phyloP scores from a whole-genome alignment of 208 protist genomes.

The Wallacemonas rigidus region DNA sequence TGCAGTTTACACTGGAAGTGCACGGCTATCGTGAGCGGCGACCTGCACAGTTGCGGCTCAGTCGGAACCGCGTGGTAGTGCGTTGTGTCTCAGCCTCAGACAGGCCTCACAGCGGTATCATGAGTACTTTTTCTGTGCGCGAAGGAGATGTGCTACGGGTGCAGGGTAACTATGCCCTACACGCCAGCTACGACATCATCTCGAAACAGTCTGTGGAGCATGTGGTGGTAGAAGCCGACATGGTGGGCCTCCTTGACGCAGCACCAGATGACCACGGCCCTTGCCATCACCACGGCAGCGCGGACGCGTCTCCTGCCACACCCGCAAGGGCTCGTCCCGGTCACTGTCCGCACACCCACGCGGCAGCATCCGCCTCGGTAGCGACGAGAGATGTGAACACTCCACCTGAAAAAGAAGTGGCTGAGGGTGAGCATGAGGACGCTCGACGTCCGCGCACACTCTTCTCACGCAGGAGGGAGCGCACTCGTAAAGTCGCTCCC shows the following conservation, averaged over 20 bases:
- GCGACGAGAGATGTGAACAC: no score
- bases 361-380: no score
- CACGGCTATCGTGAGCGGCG: constrained; percentile 61
- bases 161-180: constrained; percentile 64
- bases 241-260: constrained; percentile 42
- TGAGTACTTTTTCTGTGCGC: constrained; percentile 19
- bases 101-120: neutral
- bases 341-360: no score
- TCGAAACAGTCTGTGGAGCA: constrained; percentile 74
- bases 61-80: constrained; percentile 47
- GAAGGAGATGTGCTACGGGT: constrained; percentile 67
- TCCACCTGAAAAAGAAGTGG: no score
- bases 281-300: neutral
- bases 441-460: no score
- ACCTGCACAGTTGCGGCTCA: constrained; percentile 58
- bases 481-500: neutral
- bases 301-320: neutral
- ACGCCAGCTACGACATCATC: constrained; percentile 72
- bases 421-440: no score
- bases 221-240: constrained; percentile 66
- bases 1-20: constrained; percentile 61
- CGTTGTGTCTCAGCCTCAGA: constrained; percentile 29
- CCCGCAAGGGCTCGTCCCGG: neutral
- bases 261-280: neutral
- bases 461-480: neutral